Base-by-base conservation (phyloP, 2,329 filamentous ascomycete species). In the Fusarium sororula region DNA sequence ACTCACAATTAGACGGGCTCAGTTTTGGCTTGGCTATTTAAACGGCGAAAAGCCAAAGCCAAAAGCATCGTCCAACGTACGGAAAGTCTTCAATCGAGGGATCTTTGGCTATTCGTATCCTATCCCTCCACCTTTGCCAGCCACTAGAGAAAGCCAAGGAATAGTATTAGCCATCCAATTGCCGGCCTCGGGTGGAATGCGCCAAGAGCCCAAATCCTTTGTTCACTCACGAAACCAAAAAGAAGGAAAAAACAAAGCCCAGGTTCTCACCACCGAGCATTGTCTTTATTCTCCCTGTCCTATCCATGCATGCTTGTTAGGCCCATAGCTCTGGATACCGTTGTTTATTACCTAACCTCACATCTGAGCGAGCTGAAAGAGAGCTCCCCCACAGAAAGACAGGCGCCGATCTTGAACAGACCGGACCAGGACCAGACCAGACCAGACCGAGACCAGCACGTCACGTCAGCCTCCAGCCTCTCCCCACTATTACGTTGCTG, bases 151-250 rank as follows among this genome's bases (percentile, higher is more conserved):
- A 47, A 45, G 54, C 47, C 70, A 73, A 65, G 63, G 61, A 53
- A 63, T 42, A 51, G 58, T 53, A 59, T 51, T 63, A 64, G 37
- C 24, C 66, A 67, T 64, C 74, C 75, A 75, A 78, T 78, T 78
- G 66, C 44, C 45, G 57, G 64, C 28, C 35, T 55, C 39, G 32
- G 24, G 69, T 72, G 66, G 75, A 75, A 77, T 76, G 71, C 55
- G 73, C 76, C 73, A 73, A 76, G 73, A 50, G 60, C 38, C 44
- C 53, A 62, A 69, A 66, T 71, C 61, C 73, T 73, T 75, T 77
- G 73, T 78, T 66, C 76, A 53, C 63, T n/a, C n/a, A 63, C 66
- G 61, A 67, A 60, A 44, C 38, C 47, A 35, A 41, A 59, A 61
- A 35, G 12, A 35, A 35, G 30, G 7, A 24, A 39, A 48, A 58